phyloP scores from a whole-genome alignment of 2,329 filamentous ascomycete species.

The Colletotrichum lentis region DNA sequence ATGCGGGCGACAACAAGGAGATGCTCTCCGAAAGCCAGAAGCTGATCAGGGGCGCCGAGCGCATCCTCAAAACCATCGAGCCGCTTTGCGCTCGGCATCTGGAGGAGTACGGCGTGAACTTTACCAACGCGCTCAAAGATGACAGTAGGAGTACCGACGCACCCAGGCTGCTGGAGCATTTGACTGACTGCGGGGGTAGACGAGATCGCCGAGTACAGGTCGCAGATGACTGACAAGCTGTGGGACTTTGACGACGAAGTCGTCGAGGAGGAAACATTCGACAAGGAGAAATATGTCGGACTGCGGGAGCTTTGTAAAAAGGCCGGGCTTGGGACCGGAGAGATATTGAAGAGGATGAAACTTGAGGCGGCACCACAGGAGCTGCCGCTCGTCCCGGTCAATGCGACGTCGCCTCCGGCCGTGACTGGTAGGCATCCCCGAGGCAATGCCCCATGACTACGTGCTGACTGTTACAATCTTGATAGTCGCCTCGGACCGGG shows the following conservation, averaged over 20 bases:
- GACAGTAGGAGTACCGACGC: conserved; percentile 55
- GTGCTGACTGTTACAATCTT: background rate
- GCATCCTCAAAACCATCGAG: conserved; percentile 59
- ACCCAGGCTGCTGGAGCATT: background rate
- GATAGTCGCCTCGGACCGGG: background rate
- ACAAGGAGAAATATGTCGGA: conserved; percentile 58
- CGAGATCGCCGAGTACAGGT: conserved; percentile 58
- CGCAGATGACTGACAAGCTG: conserved; percentile 58
- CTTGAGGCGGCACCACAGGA: conserved; percentile 48
- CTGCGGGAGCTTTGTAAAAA: conserved; percentile 58
- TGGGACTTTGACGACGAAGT: conserved; percentile 68
- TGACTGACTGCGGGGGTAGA: conserved; percentile 47
- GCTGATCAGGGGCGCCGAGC: conserved; percentile 58
- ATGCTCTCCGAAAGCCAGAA: conserved; percentile 62
- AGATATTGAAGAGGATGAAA: conserved; percentile 64
- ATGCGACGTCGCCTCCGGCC: conserved; percentile 14
- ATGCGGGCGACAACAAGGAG: conserved; percentile 54
- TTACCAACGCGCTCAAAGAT: conserved; percentile 61
- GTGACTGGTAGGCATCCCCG: conserved; percentile 3
- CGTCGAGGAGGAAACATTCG: conserved; percentile 59
- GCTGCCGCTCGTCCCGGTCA: conserved; percentile 1
- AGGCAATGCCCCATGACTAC: background rate
- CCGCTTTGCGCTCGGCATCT: conserved; percentile 59
- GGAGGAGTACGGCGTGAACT: conserved; percentile 59
- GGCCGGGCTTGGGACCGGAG: conserved; percentile 58